A percentile compares a stretch with the other conserved stretches of the same genome.
Conservation (phyloP, 805 yeast species). For the Candida gorgasii region DNA sequence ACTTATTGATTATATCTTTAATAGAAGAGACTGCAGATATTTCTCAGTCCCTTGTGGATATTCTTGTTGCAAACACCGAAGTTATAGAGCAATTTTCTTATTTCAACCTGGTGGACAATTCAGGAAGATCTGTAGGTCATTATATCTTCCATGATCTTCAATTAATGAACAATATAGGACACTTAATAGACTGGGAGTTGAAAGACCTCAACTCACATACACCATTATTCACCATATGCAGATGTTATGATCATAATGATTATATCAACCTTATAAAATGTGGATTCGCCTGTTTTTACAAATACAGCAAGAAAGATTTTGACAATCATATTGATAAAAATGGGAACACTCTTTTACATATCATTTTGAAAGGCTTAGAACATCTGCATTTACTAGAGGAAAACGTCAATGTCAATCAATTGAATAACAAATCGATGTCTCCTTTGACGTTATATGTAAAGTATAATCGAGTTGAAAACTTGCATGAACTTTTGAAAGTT, state of each 20-base stretch:
- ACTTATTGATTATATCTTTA: constrained; percentile 63
- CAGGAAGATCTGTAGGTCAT: constrained; percentile 70
- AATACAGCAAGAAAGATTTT: constrained; percentile 43
- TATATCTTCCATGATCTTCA: constrained; percentile 59
- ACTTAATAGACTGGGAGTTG: constrained; percentile 64
- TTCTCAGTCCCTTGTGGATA: constrained; percentile 42
- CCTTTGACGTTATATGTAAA: constrained; percentile 74
- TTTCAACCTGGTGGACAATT: constrained; percentile 50
- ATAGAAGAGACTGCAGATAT: constrained; percentile 50
- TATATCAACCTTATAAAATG: constrained; percentile 51
- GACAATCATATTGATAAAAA: constrained; percentile 67
- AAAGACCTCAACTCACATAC: constrained; percentile 71
- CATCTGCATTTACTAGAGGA: constrained; percentile 25
- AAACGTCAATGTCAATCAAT: constrained; percentile 51
- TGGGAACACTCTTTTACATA: constrained; percentile 79
- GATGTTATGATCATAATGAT: constrained; percentile 76
- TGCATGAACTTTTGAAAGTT: constrained; percentile 51
- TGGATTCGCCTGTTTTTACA: constrained; percentile 46
- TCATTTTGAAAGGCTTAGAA: constrained; percentile 52
- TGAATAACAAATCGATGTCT: constrained; percentile 58
- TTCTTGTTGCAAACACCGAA: constrained; percentile 45
- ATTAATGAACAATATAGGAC: constrained; percentile 55
- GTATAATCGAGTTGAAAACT: constrained; percentile 64
- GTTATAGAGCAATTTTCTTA: constrained; percentile 49
- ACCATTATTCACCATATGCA: constrained; percentile 70